Conservation (phyloP, 179 eudicot genomes). For the Silene noctiflora region DNA sequence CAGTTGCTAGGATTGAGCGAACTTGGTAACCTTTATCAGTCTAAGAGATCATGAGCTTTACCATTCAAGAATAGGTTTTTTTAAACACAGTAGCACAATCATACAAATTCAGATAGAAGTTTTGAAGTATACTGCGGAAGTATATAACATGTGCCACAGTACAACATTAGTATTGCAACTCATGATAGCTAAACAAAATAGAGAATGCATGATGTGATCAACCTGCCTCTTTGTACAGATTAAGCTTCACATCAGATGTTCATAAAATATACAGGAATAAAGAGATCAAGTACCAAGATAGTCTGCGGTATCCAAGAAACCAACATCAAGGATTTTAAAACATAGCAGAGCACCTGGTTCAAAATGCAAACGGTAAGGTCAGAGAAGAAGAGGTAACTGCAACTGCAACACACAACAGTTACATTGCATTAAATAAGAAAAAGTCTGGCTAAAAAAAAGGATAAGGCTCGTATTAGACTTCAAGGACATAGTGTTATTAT, state of each 20-base stretch:
- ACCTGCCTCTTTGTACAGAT: neutral
- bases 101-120: no score
- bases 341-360: conserved; percentile 23
- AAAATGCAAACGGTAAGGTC: conserved; percentile 1
- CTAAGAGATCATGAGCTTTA: neutral
- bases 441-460: neutral
- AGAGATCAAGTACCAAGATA: conserved; percentile 25
- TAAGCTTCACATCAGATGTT: neutral
- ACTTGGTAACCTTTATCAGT: neutral
- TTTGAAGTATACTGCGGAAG: neutral
- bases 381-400: neutral
- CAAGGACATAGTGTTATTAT: neutral
- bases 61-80: neutral
- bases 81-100: neutral
- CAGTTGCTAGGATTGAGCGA: neutral
- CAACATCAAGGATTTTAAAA: conserved; percentile 24
- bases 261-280: neutral
- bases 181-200: neutral
- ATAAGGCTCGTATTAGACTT: neutral
- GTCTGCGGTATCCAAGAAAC: conserved; percentile 23
- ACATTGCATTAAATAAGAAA: neutral
- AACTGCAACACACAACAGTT: neutral
- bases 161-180: neutral
- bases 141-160: neutral
- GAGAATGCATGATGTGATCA: neutral